Evolutionary conservation across 2,329 filamentous ascomycete species (phyloP).

Genomic region (Monosporascus sp.): DNA sequence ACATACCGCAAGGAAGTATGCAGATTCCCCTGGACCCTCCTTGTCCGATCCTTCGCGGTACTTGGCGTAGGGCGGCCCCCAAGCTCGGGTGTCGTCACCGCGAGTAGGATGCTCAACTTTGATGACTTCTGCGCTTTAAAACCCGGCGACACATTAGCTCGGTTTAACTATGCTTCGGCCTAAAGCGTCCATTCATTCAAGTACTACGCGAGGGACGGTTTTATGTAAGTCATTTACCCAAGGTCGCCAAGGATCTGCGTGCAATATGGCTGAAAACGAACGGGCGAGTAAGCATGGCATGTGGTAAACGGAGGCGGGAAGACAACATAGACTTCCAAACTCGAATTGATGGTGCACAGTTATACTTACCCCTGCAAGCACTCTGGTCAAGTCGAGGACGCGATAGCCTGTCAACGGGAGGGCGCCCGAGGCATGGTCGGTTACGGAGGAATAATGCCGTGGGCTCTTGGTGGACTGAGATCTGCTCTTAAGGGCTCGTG

Average conservation of each 20-base stretch:
- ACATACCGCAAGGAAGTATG: constrained; percentile 83
- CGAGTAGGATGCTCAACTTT: constrained; percentile 91
- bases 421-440: constrained; percentile 17
- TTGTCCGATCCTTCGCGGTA: constrained; percentile 57
- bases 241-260: constrained; percentile 95
- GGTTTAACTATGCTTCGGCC: too few relatives aligned
- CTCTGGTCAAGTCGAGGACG: constrained; percentile 94
- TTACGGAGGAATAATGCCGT: constrained; percentile 23
- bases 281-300: constrained; percentile 9
- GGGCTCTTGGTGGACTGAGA: constrained; percentile 5
- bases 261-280: constrained; percentile 71
- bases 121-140: constrained; percentile 80
- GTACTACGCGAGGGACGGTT: too few relatives aligned
- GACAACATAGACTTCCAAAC: background rate
- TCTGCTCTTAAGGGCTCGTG: constrained; percentile 4
- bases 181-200: background rate
- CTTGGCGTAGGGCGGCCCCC: constrained; percentile 89
- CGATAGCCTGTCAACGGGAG: constrained; percentile 77
- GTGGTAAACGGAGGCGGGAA: constrained; percentile 3
- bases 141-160: constrained; percentile 21
- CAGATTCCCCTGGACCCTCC: constrained; percentile 79
- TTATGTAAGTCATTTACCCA: constrained; percentile 55
- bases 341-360: constrained; percentile 1
- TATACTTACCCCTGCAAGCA: constrained; percentile 77
- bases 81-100: constrained; percentile 91